Conservation (phyloP, 2,329 filamentous ascomycete species). For the Lecanicillium sp. region DNA sequence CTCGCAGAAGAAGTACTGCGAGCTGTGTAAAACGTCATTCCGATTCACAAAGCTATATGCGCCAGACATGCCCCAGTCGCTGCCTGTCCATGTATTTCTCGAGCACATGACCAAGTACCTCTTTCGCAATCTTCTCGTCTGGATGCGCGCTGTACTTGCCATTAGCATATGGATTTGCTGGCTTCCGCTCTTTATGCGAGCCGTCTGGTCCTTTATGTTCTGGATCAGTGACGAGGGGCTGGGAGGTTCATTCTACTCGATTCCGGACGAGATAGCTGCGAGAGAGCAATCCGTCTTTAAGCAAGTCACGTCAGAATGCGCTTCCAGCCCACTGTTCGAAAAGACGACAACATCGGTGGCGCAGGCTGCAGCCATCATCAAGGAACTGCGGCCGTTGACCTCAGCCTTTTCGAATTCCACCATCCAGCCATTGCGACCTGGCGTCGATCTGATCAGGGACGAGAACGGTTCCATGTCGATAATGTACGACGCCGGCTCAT, state of each 20-base stretch:
- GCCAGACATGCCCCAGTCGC: constrained; percentile 79
- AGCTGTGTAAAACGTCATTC: constrained; percentile 97
- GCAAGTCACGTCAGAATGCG: constrained; percentile 1
- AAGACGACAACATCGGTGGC: constrained; percentile 7
- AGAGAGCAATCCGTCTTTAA: constrained; percentile 1
- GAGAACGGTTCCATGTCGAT: constrained; percentile 9
- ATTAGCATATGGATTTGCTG: constrained; percentile 81
- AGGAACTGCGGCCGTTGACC: neutral
- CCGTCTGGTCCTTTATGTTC: constrained; percentile 89
- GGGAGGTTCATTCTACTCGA: constrained; percentile 27
- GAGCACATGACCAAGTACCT: constrained; percentile 71
- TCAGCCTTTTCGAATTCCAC: constrained; percentile 1
- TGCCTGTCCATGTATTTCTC: constrained; percentile 76
- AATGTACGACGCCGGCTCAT: constrained; percentile 5
- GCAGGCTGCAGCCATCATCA: constrained; percentile 9
- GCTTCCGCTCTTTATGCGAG: constrained; percentile 85
- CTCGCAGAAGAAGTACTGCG: constrained; percentile 98
- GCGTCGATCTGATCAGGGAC: neutral
- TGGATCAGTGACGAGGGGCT: constrained; percentile 82
- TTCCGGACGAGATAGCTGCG: constrained; percentile 18
- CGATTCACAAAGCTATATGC: constrained; percentile 97
- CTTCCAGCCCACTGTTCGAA: constrained; percentile 2
- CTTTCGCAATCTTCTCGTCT: constrained; percentile 64
- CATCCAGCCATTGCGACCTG: constrained; percentile 2
- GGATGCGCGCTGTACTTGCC: constrained; percentile 73